These are phyloP conservation scores for Xylaria acuta DNA, from an alignment of 495 filamentous ascomycete genomes.

Conservation along the genomic window DNA sequence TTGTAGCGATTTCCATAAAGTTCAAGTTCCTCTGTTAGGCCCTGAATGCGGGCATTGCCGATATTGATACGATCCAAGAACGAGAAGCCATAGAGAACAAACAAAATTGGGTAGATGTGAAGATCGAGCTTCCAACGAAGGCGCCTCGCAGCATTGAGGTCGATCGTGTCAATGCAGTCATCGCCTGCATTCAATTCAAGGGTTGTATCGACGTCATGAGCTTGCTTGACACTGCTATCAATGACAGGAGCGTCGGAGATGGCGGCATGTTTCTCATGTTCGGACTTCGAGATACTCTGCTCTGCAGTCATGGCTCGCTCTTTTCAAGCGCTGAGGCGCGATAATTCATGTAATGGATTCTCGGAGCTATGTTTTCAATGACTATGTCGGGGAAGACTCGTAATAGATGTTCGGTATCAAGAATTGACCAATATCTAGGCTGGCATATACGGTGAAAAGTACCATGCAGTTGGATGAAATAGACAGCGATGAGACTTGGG, in stretches of 20 bases:
- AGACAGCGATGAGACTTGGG: background rate
- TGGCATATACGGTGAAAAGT: background rate
- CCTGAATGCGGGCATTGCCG: slow-evolving; percentile 67
- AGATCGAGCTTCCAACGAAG: slow-evolving; percentile 48
- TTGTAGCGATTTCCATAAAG: slow-evolving; percentile 65
- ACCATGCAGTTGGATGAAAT: background rate
- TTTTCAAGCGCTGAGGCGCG: background rate
- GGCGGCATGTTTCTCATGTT: background rate
- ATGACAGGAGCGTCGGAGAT: background rate
- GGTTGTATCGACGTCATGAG: background rate
- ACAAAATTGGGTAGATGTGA: slow-evolving; percentile 49
- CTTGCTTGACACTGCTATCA: background rate
- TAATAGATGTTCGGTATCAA: background rate
- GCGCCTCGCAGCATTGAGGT: slow-evolving; percentile 35
- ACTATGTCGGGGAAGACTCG: too few species aligned
- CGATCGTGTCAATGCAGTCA: slow-evolving; percentile 17
- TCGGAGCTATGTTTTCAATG: background rate
- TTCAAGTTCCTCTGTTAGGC: slow-evolving; percentile 63
- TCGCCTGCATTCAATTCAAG: background rate
- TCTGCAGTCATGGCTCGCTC: background rate
- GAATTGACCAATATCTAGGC: background rate
- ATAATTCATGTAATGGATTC: background rate
- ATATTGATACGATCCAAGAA: slow-evolving; percentile 65
- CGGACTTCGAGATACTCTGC: background rate
- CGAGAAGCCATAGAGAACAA: slow-evolving; percentile 51